Conservation (phyloP, 2,329 filamentous ascomycete species). For the Emergomyces pasteurianus region DNA sequence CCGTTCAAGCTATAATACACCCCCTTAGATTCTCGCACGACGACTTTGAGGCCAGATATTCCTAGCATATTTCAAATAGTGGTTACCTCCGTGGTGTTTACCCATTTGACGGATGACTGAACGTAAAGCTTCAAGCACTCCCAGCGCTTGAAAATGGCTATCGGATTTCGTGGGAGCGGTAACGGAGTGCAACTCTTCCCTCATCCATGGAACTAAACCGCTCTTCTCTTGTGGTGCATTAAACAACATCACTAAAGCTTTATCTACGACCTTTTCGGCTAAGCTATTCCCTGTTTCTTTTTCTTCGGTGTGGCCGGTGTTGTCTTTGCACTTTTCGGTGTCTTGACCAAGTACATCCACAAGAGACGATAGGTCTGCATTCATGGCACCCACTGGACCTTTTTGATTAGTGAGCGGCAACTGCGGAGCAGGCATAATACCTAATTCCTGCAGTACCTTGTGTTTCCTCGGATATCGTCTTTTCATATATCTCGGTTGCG, state of each 20-base stretch:
- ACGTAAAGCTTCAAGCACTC: neutral
- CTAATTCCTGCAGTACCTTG: neutral
- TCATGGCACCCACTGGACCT: constrained; percentile 6
- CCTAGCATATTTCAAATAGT: neutral
- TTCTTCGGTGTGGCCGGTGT: neutral
- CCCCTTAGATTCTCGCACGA: neutral
- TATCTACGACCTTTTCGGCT: neutral
- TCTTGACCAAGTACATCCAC: neutral
- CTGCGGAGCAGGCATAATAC: neutral
- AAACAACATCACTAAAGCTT: neutral
- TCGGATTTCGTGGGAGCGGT: neutral
- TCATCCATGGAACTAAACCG: neutral
- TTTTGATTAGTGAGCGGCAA: neutral
- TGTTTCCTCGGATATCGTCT: neutral
- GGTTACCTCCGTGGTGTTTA: too few relatives aligned
- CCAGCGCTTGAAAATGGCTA: too few relatives aligned
- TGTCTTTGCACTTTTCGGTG: neutral
- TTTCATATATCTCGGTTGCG: neutral
- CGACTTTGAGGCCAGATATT: neutral
- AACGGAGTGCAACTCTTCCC: neutral
- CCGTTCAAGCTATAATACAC: neutral
- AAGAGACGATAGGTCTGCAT: neutral
- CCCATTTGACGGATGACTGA: neutral
- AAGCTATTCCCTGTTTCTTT: neutral
- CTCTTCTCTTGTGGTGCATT: neutral